phyloP scores from a whole-genome alignment of 495 filamentous ascomycete genomes.

The Filosporella fistucella region DNA sequence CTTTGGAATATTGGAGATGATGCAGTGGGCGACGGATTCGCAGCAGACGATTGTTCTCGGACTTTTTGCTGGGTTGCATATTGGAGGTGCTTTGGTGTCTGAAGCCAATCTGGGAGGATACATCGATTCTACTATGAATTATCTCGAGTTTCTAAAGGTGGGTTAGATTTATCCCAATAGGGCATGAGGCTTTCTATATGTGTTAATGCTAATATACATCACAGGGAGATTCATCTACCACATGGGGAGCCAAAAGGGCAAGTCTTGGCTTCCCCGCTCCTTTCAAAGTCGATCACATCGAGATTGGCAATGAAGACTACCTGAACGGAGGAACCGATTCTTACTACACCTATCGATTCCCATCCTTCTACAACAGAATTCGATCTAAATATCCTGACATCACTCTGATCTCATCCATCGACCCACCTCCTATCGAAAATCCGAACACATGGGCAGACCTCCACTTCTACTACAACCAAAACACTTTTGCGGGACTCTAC shows the following conservation, averaged over 20 bases:
- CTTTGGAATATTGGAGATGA: slow-evolving; percentile 27
- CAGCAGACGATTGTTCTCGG: slow-evolving; percentile 41
- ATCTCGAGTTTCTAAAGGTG: slow-evolving; percentile 10
- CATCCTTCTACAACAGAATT: slow-evolving; percentile 42
- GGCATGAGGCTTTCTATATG: background rate
- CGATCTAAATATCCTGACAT: slow-evolving; percentile 40
- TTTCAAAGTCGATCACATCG: slow-evolving; percentile 6
- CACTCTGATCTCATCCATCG: slow-evolving; percentile 36
- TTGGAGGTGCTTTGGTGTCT: slow-evolving; percentile 27
- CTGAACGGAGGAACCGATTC: slow-evolving; percentile 30
- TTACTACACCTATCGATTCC: slow-evolving; percentile 37
- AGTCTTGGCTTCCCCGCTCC: slow-evolving; percentile 4
- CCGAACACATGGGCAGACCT: slow-evolving; percentile 27
- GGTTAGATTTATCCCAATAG: background rate
- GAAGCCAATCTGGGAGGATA: slow-evolving; percentile 18
- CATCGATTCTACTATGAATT: slow-evolving; percentile 28
- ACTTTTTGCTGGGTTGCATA: slow-evolving; percentile 44
- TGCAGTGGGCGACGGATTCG: slow-evolving; percentile 50
- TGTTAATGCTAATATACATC: background rate
- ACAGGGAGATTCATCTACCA: background rate
- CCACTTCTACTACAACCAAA: slow-evolving; percentile 41
- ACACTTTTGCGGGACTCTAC: slow-evolving; percentile 41
- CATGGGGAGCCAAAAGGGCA: slow-evolving; percentile 5
- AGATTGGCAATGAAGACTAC: slow-evolving; percentile 49
- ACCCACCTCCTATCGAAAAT: background rate